Evolutionary conservation across 176 grass and related monocot genomes (phyloP), one percentile per base, ranked within the genome.

Genomic region (Thinopyrum elongatum): DNA sequence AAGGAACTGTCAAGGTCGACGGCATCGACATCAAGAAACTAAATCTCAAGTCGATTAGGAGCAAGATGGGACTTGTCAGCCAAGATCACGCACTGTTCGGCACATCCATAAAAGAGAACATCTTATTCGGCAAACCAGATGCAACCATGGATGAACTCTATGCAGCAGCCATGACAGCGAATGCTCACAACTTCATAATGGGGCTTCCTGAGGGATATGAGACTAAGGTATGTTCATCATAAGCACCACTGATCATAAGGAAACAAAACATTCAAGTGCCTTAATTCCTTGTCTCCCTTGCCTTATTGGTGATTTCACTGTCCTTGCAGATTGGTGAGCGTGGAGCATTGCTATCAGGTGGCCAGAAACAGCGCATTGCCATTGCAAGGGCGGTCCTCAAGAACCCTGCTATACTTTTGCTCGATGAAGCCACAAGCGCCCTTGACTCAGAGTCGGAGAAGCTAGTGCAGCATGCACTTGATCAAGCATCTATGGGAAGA

Each of bases 401-500:
- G 82, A 98, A 98, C 66, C 93, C 97, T 29, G 92, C 87, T 59
- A 93, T 98, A 87, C 94, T 99, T 46, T 93, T 99, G 72, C 97
- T 98, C 1, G 97, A 99, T 62, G 97, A 99, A 89, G 97, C 97
- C 49, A 99, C 97, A 27, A 99, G 97, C 57, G 97, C 97, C 53
- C 97, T 99, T 62, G 97, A 99, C 86, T 94, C 93, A 0, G 97
- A 98, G 79, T 98, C 97, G 8, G 97, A 98, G 77, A 98, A 98
- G 86, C 71, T 99, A 47, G 97, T 99, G 66, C 94, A 96, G 69
- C 91, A 90, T 85, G 90, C 97, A 22, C 94, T 99, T 59, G 94
- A 99, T 82, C 97, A 99, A 96, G 97, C 97, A 65, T 95, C 97
- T 65, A 94, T 99, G 97, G 97, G 97, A 81, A 92, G 97, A 92